These are phyloP conservation scores for Phoenix dactylifera DNA, from an alignment of 176 grass and related monocot genomes.

Conservation along the genomic window DNA sequence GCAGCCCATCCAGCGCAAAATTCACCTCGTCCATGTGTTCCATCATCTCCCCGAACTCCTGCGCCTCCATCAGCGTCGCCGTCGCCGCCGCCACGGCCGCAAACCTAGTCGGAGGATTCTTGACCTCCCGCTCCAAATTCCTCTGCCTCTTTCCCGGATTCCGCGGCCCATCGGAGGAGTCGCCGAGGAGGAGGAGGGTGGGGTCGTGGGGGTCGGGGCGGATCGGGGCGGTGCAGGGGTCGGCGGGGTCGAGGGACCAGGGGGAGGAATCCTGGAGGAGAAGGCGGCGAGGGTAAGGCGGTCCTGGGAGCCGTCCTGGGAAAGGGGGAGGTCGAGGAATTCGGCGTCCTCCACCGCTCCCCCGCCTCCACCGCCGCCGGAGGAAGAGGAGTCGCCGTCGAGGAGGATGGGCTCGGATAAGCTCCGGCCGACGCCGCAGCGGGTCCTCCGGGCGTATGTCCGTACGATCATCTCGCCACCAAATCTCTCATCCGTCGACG, in stretches of 20 bases:
- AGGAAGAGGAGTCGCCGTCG: conserved; percentile 23
- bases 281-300: conserved; percentile 12
- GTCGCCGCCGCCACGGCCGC: conserved; percentile 22
- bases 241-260: conserved; percentile 73
- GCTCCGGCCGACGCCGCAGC: conserved; percentile 30
- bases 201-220: conserved; percentile 5
- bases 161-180: background rate
- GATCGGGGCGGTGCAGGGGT: conserved; percentile 8
- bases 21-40: conserved; percentile 80
- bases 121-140: too few species aligned
- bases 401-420: conserved; percentile 42
- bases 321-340: conserved; percentile 29
- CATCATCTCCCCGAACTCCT: conserved; percentile 99
- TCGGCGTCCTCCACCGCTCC: conserved; percentile 5
- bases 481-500: background rate
- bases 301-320: conserved; percentile 21
- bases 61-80: conserved; percentile 85
- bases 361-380: conserved; percentile 26
- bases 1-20: conserved; percentile 84
- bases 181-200: background rate
- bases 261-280: conserved; percentile 84
- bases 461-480: conserved; percentile 67
- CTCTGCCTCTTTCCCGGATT: too few species aligned
- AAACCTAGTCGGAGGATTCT: background rate
- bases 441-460: conserved; percentile 82